Evolutionary conservation across 306 rosid species (phyloP), one percentile per base, ranked within the genome.

Genomic region (Nissolia schottii): DNA sequence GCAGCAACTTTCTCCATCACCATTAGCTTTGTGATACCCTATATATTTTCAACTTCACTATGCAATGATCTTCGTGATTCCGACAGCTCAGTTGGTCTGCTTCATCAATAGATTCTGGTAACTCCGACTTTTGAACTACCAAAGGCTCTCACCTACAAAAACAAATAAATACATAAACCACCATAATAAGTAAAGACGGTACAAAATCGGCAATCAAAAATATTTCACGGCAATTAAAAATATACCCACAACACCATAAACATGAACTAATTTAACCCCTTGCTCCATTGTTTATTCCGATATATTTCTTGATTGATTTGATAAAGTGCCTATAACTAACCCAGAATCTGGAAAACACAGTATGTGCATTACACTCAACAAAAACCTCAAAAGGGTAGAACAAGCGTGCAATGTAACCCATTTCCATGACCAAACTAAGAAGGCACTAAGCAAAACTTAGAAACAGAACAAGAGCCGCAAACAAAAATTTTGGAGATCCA

Each of bases 341-440:
- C 87, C 70, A 51, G 76, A 77, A 78, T 71, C 54, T 34, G 63
- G 34, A 38, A 53, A 79, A 66, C 49, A 41, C 49, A 41, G 43
- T 51, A 27, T 20, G 49, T 51, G 64, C 46, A 50, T 49, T 23
- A 38, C 46, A 43, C 24, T 48, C 45, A 74, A 41, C 67, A 73
- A 14, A 49, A 18, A 56, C 45, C 69, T 60, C 69, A 64, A 41
- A 60, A 51, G 29, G 48, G 35, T n/a, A 62, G 4, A 51, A 40
- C 16, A 73, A 28, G 18, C 54, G 3, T 70, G 49, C 15, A 49
- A 56, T 15, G 73, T 20, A 82, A 73, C 38, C 24, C 14, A 8
- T 20, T 63, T 46, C 19, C 38, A 57, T 27, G 38, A 43, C 37
- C 54, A 80, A 69, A 68, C 37, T 41, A 66, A 27, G 28, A 1